Evolutionary conservation across 345 rosid genomes (phyloP).

Genomic region (Leavenworthia alabamica): DNA sequence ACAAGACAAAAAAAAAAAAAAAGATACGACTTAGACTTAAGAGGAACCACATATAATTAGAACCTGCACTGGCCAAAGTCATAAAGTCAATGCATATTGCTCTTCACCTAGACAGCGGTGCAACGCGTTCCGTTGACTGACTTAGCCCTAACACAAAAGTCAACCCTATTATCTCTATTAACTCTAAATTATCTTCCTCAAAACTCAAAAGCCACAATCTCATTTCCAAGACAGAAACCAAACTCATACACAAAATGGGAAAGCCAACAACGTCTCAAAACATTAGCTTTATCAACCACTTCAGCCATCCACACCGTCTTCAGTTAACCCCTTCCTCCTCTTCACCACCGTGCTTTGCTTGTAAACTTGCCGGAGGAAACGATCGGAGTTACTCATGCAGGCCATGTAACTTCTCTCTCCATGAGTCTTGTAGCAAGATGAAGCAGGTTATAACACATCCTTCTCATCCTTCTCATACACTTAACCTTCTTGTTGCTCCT

Average conservation of each 20-base stretch:
- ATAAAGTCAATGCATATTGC: constrained; percentile 17
- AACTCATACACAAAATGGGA: constrained; percentile 31
- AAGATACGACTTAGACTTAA: not conserved
- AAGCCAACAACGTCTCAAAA: constrained; percentile 35
- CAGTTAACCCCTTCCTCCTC: constrained; percentile 32
- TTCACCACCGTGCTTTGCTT: constrained; percentile 37
- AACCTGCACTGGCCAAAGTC: constrained; percentile 13
- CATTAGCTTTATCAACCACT: constrained; percentile 33
- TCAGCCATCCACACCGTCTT: constrained; percentile 53
- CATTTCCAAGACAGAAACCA: not conserved
- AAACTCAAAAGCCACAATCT: constrained; percentile 1
- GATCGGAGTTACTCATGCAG: constrained; percentile 45
- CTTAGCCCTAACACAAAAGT: constrained; percentile 26
- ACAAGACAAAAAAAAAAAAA: constrained; percentile 3
- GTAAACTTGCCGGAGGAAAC: constrained; percentile 29
- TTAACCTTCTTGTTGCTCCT: constrained; percentile 42
- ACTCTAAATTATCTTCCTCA: not conserved
- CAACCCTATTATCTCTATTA: constrained; percentile 14
- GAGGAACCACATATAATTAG: constrained; percentile 12
- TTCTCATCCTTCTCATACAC: constrained; percentile 42
- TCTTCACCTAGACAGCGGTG: constrained; percentile 14
- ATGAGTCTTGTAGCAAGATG: constrained; percentile 46
- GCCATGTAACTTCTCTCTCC: constrained; percentile 53
- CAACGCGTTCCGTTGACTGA: constrained; percentile 26
- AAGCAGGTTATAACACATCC: constrained; percentile 52